These are phyloP conservation scores for Candida sithepensis DNA, from an alignment of 805 yeast genomes.

Conservation along the genomic window DNA sequence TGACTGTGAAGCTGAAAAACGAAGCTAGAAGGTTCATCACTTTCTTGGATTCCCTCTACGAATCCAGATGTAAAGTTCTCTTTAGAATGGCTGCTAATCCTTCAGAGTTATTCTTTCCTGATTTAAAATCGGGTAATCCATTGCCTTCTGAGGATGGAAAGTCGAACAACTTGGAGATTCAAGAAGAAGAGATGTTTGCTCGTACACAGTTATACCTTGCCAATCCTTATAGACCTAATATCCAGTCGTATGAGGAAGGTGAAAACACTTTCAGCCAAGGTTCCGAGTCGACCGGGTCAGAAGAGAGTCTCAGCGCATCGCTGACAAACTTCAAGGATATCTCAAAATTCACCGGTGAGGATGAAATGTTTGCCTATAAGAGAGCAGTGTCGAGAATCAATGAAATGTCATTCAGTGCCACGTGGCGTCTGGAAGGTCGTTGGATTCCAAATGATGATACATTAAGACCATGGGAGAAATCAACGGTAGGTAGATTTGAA, in stretches of 20 bases:
- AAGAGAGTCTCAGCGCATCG: constrained; percentile 11
- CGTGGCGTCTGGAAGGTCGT: constrained; percentile 45
- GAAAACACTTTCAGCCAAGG: constrained; percentile 30
- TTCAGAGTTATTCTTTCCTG: constrained; percentile 63
- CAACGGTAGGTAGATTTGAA: constrained; percentile 1
- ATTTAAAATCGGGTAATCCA: constrained; percentile 16
- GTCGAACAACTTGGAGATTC: not conserved
- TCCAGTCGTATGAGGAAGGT: constrained; percentile 56
- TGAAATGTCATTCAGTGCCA: constrained; percentile 31
- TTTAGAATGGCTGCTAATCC: constrained; percentile 47
- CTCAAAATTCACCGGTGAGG: constrained; percentile 69
- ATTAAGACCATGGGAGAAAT: constrained; percentile 58
- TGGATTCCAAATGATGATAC: constrained; percentile 54
- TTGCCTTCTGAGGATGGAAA: not conserved
- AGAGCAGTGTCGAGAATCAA: constrained; percentile 65
- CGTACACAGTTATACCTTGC: constrained; percentile 55
- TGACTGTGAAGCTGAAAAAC: constrained; percentile 54
- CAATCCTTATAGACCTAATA: constrained; percentile 68
- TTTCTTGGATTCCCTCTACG: constrained; percentile 65
- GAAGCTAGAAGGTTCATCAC: constrained; percentile 70
- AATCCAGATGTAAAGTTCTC: constrained; percentile 58
- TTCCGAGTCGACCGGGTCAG: constrained; percentile 25
- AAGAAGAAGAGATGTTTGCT: constrained; percentile 63
- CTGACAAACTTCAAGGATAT: constrained; percentile 42
- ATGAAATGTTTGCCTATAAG: constrained; percentile 69